Percentiles rank a stretch among this genome's conserved stretches.
Evolutionary conservation across 1,139 yeast species (phyloP).

Genomic region (Scheffersomyces quercinus): DNA sequence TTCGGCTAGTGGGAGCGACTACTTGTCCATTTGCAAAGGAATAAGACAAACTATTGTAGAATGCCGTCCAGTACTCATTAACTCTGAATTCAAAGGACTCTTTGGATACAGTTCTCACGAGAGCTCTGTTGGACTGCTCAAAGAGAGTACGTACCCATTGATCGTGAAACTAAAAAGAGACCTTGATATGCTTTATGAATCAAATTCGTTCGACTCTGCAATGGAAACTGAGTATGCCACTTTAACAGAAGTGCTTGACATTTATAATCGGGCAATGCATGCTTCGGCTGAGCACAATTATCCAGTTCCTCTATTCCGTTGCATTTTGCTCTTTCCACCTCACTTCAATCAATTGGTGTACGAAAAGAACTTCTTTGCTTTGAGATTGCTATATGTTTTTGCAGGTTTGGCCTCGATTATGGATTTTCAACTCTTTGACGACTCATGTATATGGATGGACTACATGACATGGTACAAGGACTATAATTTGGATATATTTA

Average conservation of each 20-base stretch:
- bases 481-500: constrained; percentile 11
- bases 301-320: constrained; percentile 30
- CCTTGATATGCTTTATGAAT: constrained; percentile 6
- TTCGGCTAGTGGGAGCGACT: constrained; percentile 19
- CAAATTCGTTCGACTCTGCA: constrained; percentile 8
- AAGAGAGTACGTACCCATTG: constrained; percentile 16
- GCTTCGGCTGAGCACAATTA: constrained; percentile 17
- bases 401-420: constrained; percentile 19
- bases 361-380: constrained; percentile 21
- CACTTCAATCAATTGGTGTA: constrained; percentile 21
- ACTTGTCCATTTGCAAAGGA: constrained; percentile 21
- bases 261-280: constrained; percentile 15
- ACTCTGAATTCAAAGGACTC: constrained; percentile 7
- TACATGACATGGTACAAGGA: constrained; percentile 24
- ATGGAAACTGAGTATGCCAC: constrained; percentile 6
- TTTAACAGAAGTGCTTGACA: constrained; percentile 10
- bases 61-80: constrained; percentile 4
- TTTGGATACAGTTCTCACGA: constrained; percentile 7
- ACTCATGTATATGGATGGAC: constrained; percentile 28
- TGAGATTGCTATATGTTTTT: constrained; percentile 26
- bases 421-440: constrained; percentile 21
- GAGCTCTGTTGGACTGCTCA: not conserved
- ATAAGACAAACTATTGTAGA: constrained; percentile 11
- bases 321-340: constrained; percentile 22
- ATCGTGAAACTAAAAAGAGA: constrained; percentile 15